Conservation (phyloP, 2,329 filamentous ascomycete genomes). For the Fusarium hostae region DNA sequence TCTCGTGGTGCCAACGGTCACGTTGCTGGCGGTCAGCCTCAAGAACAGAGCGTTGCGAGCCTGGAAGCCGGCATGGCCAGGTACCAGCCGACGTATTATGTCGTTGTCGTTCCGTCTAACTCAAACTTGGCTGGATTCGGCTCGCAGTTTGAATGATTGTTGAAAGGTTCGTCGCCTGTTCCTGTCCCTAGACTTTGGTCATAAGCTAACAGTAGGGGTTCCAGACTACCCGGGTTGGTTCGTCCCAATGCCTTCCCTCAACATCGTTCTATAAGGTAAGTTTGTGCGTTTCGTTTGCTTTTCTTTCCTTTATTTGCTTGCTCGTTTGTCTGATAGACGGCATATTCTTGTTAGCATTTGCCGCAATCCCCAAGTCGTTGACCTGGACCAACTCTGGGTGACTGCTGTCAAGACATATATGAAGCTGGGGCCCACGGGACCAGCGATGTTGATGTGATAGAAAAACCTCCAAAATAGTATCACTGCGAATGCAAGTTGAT, state of each 20-base stretch:
- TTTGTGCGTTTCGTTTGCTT: background rate
- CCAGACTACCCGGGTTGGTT: background rate
- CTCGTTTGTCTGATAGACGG: background rate
- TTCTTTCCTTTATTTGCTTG: background rate
- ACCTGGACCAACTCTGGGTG: background rate
- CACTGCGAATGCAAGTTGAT: background rate
- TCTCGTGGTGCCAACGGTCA: background rate
- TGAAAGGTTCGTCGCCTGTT: background rate
- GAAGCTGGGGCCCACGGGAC: background rate
- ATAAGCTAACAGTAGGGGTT: background rate
- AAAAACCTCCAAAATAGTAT: background rate
- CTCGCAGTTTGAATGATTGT: conserved; percentile 4
- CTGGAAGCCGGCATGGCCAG: conserved; percentile 13
- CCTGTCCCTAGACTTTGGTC: background rate
- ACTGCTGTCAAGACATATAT: background rate
- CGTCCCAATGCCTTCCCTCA: background rate
- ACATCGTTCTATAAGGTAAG: background rate
- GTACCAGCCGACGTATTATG: background rate
- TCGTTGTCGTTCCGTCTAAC: background rate
- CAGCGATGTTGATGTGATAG: background rate
- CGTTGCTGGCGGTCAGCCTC: background rate
- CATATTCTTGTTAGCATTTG: background rate
- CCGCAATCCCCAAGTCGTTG: background rate
- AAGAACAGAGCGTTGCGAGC: background rate
- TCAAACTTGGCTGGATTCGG: background rate